phyloP scores from a whole-genome alignment of 441 rosid genomes.

The Gossypium trilobum region DNA sequence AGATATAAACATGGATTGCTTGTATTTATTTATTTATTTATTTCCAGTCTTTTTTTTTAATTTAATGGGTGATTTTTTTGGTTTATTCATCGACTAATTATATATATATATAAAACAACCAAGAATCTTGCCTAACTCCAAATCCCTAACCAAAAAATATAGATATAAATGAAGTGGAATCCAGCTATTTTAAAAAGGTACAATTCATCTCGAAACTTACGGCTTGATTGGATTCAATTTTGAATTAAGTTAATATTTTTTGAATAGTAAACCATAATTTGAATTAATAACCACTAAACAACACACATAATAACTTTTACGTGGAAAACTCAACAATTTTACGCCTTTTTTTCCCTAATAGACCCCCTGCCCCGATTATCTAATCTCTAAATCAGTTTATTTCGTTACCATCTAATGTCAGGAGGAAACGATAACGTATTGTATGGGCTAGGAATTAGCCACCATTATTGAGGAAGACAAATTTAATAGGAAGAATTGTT shows the following conservation, averaged over 20 bases:
- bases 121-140: conserved; percentile 3
- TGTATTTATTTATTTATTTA: not conserved
- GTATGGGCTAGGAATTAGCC: not conserved
- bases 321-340: not conserved
- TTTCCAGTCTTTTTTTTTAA: not conserved
- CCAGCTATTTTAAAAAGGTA: no score
- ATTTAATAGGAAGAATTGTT: no score
- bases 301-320: not conserved
- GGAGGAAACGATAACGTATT: not conserved
- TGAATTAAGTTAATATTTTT: no score
- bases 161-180: no score
- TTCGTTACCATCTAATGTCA: not conserved
- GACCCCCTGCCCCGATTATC: not conserved
- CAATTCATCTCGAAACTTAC: no score
- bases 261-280: no score
- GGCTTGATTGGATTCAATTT: no score
- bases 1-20: not conserved
- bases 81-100: conserved; percentile 11
- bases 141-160: not conserved
- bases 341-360: not conserved
- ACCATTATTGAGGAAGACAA: not conserved
- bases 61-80: conserved; percentile 9
- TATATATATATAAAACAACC: conserved; percentile 14
- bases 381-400: not conserved
- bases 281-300: not conserved